phyloP scores from a whole-genome alignment of 2,329 filamentous ascomycete species.

The Cladosporium austrohemisphaericum region DNA sequence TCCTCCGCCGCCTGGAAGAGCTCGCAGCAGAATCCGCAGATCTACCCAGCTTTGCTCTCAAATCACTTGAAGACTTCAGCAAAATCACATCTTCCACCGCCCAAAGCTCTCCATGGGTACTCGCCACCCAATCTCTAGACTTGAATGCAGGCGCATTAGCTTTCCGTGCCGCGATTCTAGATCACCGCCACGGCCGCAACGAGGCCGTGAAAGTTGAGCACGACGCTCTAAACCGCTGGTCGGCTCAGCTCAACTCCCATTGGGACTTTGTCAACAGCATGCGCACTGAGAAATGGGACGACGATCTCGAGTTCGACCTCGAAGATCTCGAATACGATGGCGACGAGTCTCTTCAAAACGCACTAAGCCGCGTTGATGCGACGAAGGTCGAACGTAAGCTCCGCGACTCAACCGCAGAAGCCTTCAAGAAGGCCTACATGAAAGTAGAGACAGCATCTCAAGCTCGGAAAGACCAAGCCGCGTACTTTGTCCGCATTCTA shows the following conservation, averaged over 20 bases:
- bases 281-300: constrained; percentile 68
- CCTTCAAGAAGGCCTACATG: constrained; percentile 20
- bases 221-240: constrained; percentile 68
- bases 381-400: constrained; percentile 46
- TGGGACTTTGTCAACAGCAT: constrained; percentile 61
- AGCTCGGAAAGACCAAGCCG: constrained; percentile 13
- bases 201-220: constrained; percentile 61
- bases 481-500: constrained; percentile 67
- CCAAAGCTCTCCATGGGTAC: constrained; percentile 24
- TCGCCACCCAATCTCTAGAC: constrained; percentile 26
- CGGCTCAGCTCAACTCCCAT: constrained; percentile 65
- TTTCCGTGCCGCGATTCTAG: constrained; percentile 67
- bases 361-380: constrained; percentile 71
- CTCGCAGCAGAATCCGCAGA: constrained; percentile 20
- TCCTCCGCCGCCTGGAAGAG: constrained; percentile 21
- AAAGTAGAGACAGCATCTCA: constrained; percentile 14
- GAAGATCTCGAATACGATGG: constrained; percentile 67
- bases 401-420: constrained; percentile 17
- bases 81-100: neutral
- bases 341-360: constrained; percentile 55
- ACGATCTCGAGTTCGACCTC: constrained; percentile 61
- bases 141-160: constrained; percentile 34
- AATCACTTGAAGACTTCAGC: neutral
- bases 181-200: constrained; percentile 69
- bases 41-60: constrained; percentile 1